Percentiles rank a stretch among this genome's conserved stretches.
Evolutionary conservation across 2,329 filamentous ascomycete species (phyloP).

Genomic region (Aspergillus quadrilineatus): DNA sequence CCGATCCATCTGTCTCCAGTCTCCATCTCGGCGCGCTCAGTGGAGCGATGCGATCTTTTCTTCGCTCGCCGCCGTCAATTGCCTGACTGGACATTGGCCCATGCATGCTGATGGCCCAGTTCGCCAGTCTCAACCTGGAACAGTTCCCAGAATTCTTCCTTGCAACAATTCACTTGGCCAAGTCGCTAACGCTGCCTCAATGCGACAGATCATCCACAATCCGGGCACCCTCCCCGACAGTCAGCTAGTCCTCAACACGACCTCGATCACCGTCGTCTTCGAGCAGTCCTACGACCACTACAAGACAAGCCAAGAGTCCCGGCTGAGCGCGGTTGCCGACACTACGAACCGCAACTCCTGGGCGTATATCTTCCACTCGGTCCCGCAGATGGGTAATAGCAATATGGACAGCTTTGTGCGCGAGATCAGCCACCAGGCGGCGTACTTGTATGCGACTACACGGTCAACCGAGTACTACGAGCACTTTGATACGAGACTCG

Average conservation of each 20-base stretch:
- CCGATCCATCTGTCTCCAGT: too few relatives aligned
- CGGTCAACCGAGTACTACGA: constrained; percentile 13
- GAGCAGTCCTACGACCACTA: constrained; percentile 17
- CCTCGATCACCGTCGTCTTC: constrained; percentile 16
- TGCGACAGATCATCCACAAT: constrained; percentile 17
- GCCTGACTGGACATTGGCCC: too few relatives aligned
- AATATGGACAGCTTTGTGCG: constrained; percentile 9
- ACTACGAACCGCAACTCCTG: not conserved
- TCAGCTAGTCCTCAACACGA: constrained; percentile 8
- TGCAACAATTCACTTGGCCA: not conserved
- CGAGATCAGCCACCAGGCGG: constrained; percentile 12
- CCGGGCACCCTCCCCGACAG: constrained; percentile 17
- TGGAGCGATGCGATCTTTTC: too few relatives aligned
- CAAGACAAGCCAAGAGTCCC: not conserved
- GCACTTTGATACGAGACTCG: constrained; percentile 12
- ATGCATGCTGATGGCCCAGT: too few relatives aligned
- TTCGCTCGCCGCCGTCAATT: too few relatives aligned
- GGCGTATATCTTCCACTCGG: constrained; percentile 17
- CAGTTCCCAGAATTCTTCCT: not conserved
- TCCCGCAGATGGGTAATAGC: constrained; percentile 10
- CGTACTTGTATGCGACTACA: constrained; percentile 14
- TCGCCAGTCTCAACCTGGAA: too few relatives aligned
- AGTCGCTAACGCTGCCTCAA: not conserved
- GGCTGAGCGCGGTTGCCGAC: not conserved
- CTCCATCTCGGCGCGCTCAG: too few relatives aligned